phyloP scores from a whole-genome alignment of 257 asterid genomes.

The Fraxinus anomala region DNA sequence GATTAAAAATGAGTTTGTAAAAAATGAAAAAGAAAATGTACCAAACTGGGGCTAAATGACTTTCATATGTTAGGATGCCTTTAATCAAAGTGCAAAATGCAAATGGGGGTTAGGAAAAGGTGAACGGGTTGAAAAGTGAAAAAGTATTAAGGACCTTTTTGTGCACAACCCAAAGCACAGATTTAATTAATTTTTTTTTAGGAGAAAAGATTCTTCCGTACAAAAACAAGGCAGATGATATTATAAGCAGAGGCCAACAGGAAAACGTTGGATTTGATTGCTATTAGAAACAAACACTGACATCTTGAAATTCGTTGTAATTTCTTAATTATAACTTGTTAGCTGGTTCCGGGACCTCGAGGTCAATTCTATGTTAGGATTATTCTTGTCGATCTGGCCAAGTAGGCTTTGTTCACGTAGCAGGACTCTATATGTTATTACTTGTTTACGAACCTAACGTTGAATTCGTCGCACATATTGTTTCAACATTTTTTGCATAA shows the following conservation, averaged over 20 bases:
- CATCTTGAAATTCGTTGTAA: background rate
- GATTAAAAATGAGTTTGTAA: too few species aligned
- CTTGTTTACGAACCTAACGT: too few species aligned
- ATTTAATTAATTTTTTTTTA: background rate
- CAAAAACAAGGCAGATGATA: constrained; percentile 23
- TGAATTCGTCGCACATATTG: too few species aligned
- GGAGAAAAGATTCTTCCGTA: constrained; percentile 27
- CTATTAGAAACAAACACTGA: background rate
- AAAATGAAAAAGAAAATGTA: too few species aligned
- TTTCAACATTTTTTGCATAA: too few species aligned
- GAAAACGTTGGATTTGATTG: background rate
- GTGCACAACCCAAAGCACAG: constrained; percentile 16
- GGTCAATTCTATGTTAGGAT: background rate
- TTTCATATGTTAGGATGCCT: constrained; percentile 19
- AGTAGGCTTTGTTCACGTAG: too few species aligned
- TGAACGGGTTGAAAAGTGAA: constrained; percentile 41
- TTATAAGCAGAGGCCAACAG: background rate
- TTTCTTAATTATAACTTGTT: background rate
- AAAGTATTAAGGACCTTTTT: constrained; percentile 30
- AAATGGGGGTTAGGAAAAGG: constrained; percentile 28
- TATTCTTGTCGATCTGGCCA: too few species aligned
- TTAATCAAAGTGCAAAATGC: constrained; percentile 22
- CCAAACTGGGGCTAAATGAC: background rate
- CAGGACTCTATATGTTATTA: background rate
- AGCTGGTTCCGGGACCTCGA: background rate